Evolutionary conservation across 148 eudicot species (phyloP), one percentile per base, ranked within the genome.

Genomic region (Pharnaceum exiguum): DNA sequence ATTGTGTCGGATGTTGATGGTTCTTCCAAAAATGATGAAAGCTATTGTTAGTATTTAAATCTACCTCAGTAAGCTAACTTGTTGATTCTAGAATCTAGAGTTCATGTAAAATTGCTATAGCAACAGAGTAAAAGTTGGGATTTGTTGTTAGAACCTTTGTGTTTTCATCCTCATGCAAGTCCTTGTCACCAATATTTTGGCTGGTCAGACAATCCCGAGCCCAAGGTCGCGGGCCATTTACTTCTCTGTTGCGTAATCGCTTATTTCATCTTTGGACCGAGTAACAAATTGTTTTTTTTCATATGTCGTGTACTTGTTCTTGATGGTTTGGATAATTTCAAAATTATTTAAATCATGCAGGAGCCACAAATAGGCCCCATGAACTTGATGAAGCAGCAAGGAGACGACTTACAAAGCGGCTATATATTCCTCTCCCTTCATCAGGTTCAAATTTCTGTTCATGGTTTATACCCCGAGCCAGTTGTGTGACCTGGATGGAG

Each of bases 351-450:
- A 29, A 44, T 32, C 47, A 37, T 59, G 70, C 85, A 94, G 99
- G 99, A 72, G 99, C 99, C 46, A 94, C 99, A 53, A 94, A 94
- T 72, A 83, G 99, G 54, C 99, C 99, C 56, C 99, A 94, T 61
- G 99, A 94, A 77, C 96, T 94, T 68, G 99, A 94, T 68, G 99
- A 94, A 74, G 96, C 99, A 62, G 99, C 99, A 46, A 79, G 99
- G 69, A 86, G 99, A 66, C 81, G 99, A 32, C 99, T 94, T 54
- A 89, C 96, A 10, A 94, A 94, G 70, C 72, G 99, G 75, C 82
- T 93, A 25, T 94, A 94, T 57, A 89, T 94, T 61, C 96, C 99
- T 51, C 87, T 94, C 26, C 96, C 99, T 59, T 78, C 96, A 36
- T 62, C 85, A 83, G 99, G 96, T 89, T 50, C 67, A 65, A 39